Conservation (phyloP, 179 eudicot genomes). For the Drosera spatulata region DNA sequence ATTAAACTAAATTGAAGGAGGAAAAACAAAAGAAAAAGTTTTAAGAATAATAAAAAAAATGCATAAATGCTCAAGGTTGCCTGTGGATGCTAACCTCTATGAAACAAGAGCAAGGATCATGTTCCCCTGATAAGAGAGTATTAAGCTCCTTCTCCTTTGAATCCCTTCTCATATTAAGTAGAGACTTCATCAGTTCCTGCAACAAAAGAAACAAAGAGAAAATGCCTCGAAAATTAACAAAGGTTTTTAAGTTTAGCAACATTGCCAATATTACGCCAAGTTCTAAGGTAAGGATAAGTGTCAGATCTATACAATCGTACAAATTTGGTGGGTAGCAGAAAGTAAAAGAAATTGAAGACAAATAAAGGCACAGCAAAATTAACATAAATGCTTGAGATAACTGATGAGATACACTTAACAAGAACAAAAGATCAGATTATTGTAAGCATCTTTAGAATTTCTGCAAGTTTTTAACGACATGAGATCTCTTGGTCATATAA, state of each 20-base stretch:
- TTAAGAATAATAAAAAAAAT: no score
- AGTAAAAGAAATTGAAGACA: not conserved
- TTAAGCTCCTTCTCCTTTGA: slow-evolving; percentile 85
- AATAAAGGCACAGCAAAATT: no score
- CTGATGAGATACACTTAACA: no score
- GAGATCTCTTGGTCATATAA: not conserved
- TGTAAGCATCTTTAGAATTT: no score
- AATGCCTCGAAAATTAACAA: no score
- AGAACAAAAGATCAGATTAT: no score
- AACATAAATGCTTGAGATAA: no score
- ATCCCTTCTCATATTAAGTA: slow-evolving; percentile 56
- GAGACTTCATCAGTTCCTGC: slow-evolving; percentile 78
- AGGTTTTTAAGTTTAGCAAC: no score
- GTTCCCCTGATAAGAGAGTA: slow-evolving; percentile 85
- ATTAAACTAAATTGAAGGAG: no score
- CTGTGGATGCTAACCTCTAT: slow-evolving; percentile 51
- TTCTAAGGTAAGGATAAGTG: not conserved
- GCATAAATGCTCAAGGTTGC: not conserved
- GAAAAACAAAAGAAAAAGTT: no score
- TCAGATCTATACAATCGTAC: not conserved
- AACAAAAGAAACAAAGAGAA: slow-evolving; percentile 4
- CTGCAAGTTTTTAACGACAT: no score
- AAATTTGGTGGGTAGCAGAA: not conserved
- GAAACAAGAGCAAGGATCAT: slow-evolving; percentile 88
- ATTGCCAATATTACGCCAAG: no score